Conservation (phyloP, 192 early-diverging fungal species). For the Endogone sp. region DNA sequence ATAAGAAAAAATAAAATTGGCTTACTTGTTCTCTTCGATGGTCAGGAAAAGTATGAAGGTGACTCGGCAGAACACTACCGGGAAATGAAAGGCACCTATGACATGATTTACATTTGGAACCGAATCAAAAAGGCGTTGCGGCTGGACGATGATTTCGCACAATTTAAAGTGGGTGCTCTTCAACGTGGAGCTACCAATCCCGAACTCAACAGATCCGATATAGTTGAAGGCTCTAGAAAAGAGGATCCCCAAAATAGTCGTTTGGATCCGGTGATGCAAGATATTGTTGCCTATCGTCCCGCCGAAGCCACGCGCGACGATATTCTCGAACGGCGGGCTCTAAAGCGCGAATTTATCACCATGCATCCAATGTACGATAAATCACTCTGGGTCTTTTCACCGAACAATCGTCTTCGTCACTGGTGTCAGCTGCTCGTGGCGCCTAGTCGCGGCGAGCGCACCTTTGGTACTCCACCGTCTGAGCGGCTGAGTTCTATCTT, state of each 20-base stretch:
- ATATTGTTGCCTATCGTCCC: slow-evolving; percentile 11
- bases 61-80: neutral
- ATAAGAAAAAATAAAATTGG: no score
- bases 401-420: slow-evolving; percentile 37
- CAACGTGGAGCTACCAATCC: neutral
- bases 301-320: slow-evolving; percentile 23
- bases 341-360: slow-evolving; percentile 34
- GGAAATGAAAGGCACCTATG: neutral
- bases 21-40: neutral
- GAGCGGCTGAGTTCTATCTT: slow-evolving; percentile 38
- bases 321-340: slow-evolving; percentile 33
- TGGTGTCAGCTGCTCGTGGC: slow-evolving; percentile 46
- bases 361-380: slow-evolving; percentile 45
- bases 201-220: neutral
- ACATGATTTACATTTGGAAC: neutral
- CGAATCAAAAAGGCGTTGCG: neutral
- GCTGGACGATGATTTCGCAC: neutral
- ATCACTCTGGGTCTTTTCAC: slow-evolving; percentile 48
- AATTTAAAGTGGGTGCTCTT: neutral
- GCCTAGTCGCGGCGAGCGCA: slow-evolving; percentile 42
- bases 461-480: slow-evolving; percentile 36
- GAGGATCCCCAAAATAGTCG: slow-evolving; percentile 11
- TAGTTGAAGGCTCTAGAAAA: neutral
- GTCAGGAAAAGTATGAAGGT: neutral
- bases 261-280: slow-evolving; percentile 17